phyloP scores from a whole-genome alignment of 2,329 filamentous ascomycete species.

The Fusarium multiceps region DNA sequence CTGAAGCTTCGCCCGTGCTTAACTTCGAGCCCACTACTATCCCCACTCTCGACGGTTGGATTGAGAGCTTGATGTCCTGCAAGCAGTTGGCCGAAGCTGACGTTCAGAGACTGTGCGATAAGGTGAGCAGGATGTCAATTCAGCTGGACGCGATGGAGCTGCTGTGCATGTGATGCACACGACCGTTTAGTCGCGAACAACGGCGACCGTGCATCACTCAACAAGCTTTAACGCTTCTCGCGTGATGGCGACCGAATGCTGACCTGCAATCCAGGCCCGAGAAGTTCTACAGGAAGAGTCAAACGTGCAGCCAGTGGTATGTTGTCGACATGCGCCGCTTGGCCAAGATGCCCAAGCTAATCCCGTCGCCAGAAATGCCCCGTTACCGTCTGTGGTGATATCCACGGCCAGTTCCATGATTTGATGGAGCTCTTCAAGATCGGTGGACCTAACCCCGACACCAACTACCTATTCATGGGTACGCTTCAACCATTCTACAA shows the following conservation, averaged over 20 bases:
- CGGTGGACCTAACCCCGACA: conserved; percentile 96
- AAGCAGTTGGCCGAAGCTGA: conserved; percentile 96
- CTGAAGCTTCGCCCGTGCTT: conserved; percentile 76
- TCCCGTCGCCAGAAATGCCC: conserved; percentile 83
- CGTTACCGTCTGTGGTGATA: conserved; percentile 98
- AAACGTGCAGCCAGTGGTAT: conserved; percentile 98
- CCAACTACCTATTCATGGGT: conserved; percentile 99
- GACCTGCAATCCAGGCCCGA: conserved; percentile 72
- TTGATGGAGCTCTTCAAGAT: conserved; percentile 99
- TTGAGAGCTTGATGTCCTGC: conserved; percentile 97
- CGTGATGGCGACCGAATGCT: conserved; percentile 50
- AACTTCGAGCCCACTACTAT: conserved; percentile 85
- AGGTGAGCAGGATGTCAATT: conserved; percentile 67
- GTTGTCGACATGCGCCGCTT: conserved; percentile 48
- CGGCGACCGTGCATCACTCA: conserved; percentile 21
- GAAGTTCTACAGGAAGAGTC: conserved; percentile 98
- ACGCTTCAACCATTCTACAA: conserved; percentile 48
- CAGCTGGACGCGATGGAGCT: background rate
- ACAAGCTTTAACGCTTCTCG: conserved; percentile 41
- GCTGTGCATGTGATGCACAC: background rate
- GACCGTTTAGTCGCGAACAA: background rate
- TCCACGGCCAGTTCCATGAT: conserved; percentile 99
- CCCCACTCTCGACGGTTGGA: conserved; percentile 96
- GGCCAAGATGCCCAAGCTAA: conserved; percentile 45
- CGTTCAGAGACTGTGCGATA: conserved; percentile 96